Evolutionary conservation across 208 protist genomes (phyloP).

Genomic region (Leishmania gerbilli): DNA sequence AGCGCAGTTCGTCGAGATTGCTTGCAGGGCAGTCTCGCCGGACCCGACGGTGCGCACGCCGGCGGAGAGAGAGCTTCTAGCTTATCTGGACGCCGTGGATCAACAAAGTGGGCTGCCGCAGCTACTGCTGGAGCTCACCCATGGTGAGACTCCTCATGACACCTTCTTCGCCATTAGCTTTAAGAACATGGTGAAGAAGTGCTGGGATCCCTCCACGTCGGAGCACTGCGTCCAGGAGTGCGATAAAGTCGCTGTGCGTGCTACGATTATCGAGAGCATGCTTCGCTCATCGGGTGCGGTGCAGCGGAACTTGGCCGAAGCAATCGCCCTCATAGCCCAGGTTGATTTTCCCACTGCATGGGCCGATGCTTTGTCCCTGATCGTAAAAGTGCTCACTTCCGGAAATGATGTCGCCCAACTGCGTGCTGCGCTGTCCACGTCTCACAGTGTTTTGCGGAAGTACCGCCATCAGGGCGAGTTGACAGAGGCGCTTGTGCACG

Average conservation of each 20-base stretch:
- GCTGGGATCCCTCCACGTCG: slow-evolving; percentile 68
- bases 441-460: slow-evolving; percentile 90
- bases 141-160: slow-evolving; percentile 32
- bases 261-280: slow-evolving; percentile 64
- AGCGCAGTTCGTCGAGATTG: slow-evolving; percentile 38
- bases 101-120: slow-evolving; percentile 60
- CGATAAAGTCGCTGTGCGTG: slow-evolving; percentile 70
- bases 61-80: slow-evolving; percentile 62
- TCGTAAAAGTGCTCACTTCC: slow-evolving; percentile 51
- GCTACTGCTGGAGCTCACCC: slow-evolving; percentile 56
- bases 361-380: slow-evolving; percentile 77
- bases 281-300: slow-evolving; percentile 49
- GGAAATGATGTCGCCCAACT: slow-evolving; percentile 32
- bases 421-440: slow-evolving; percentile 77
- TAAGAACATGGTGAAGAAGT: slow-evolving; percentile 88
- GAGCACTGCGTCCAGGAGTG: slow-evolving; percentile 81
- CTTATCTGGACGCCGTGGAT: slow-evolving; percentile 68
- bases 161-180: slow-evolving; percentile 81
- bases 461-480: slow-evolving; percentile 76
- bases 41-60: slow-evolving; percentile 48
- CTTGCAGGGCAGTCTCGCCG: slow-evolving; percentile 44
- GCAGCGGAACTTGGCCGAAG: slow-evolving; percentile 89
- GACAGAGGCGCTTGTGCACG: slow-evolving; percentile 54
- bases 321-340: slow-evolving; percentile 87
- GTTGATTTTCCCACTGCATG: slow-evolving; percentile 93